phyloP scores from a whole-genome alignment of 305 asterid genomes.

The Fraxinus platypoda region DNA sequence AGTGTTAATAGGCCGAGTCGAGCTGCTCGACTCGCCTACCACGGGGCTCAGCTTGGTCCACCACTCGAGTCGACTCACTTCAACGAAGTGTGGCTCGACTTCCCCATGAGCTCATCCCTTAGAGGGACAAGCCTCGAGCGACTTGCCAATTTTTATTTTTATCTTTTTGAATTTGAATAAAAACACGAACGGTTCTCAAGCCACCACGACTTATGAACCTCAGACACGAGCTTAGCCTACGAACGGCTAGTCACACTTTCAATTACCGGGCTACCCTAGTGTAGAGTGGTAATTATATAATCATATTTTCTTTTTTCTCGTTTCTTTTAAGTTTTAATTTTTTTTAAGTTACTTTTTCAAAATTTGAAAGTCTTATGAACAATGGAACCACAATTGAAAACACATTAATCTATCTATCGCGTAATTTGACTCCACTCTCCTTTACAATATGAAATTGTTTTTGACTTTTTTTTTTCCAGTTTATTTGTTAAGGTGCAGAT shows the following conservation, averaged over 20 bases:
- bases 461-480: not conserved
- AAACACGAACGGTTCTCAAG: not conserved
- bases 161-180: not conserved
- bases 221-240: not conserved
- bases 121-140: not conserved
- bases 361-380: not conserved
- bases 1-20: not conserved
- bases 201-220: not conserved
- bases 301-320: not conserved
- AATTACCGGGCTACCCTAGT: not conserved
- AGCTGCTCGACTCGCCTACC: not conserved
- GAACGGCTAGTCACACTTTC: not conserved
- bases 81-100: not conserved
- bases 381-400: not conserved
- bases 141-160: not conserved
- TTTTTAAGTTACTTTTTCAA: no score
- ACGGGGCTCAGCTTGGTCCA: not conserved
- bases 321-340: not conserved
- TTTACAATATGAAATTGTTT: not conserved
- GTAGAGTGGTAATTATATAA: no score
- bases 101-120: not conserved
- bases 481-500: not conserved
- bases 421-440: not conserved
- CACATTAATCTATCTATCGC: not conserved
- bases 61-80: not conserved